Percentiles rank a stretch among this genome's conserved stretches.
phyloP scores from a whole-genome alignment of 2,329 filamentous ascomycete species.

The Aspergillus aculeatinus region DNA sequence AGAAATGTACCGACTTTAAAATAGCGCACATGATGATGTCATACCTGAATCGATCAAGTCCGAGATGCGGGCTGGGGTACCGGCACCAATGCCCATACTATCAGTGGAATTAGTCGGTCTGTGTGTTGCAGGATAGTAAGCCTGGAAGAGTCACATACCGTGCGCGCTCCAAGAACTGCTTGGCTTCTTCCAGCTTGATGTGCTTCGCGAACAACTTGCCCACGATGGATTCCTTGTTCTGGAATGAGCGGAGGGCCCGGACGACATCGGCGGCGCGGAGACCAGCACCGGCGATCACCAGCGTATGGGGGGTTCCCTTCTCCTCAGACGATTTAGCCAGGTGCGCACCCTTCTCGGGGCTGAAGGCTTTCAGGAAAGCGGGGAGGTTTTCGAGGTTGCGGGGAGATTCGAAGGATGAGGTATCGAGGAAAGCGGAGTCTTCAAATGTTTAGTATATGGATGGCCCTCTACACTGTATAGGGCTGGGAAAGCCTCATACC shows the following conservation, averaged over 20 bases:
- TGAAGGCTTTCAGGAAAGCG: conserved; percentile 68
- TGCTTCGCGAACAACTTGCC: conserved; percentile 97
- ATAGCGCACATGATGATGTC: conserved; percentile 21
- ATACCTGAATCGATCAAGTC: conserved; percentile 79
- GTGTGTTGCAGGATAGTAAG: background rate
- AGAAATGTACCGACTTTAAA: conserved; percentile 3
- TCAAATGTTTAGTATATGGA: conserved; percentile 13
- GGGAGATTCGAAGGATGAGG: conserved; percentile 67
- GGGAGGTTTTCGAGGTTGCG: conserved; percentile 73
- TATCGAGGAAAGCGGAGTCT: conserved; percentile 77
- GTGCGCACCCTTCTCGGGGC: conserved; percentile 55
- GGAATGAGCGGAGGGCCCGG: conserved; percentile 72
- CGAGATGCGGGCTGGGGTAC: conserved; percentile 78
- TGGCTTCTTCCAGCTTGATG: conserved; percentile 88
- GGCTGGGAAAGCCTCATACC: conserved; percentile 51
- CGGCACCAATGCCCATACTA: conserved; percentile 82
- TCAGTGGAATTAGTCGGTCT: conserved; percentile 26
- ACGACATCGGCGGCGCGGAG: conserved; percentile 82
- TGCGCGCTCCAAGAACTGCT: conserved; percentile 67
- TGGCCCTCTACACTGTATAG: background rate
- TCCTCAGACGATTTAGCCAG: conserved; percentile 66
- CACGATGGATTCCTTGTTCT: conserved; percentile 73
- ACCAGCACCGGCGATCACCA: conserved; percentile 82
- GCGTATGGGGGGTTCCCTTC: conserved; percentile 76
- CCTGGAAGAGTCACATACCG: conserved; percentile 41